These are phyloP conservation scores for Penicillium canescens DNA, from an alignment of 495 filamentous ascomycete genomes.

Conservation along the genomic window DNA sequence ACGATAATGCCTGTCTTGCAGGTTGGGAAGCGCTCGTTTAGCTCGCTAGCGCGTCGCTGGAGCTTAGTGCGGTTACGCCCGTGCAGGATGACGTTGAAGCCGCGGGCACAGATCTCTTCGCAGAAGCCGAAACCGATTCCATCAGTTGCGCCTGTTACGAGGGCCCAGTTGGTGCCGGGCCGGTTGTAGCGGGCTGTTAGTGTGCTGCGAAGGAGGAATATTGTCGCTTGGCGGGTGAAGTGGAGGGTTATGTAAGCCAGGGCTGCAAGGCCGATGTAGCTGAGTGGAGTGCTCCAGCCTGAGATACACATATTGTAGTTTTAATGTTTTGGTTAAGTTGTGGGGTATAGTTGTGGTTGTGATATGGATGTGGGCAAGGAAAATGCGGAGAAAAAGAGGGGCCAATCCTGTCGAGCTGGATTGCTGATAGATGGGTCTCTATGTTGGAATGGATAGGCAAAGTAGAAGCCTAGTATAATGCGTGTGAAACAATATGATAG, in stretches of 20 bases:
- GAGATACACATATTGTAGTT: no score
- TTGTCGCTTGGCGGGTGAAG: constrained; percentile 20
- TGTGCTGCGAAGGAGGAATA: constrained; percentile 18
- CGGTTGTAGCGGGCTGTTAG: constrained; percentile 19
- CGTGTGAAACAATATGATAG: no score
- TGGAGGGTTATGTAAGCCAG: constrained; percentile 10
- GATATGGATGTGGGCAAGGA: no score
- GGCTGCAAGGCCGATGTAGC: constrained; percentile 18
- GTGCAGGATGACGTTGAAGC: constrained; percentile 61
- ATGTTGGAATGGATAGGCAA: no score
- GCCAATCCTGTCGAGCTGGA: no score
- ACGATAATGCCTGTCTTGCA: constrained; percentile 24
- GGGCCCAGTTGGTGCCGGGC: constrained; percentile 44
- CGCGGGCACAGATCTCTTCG: constrained; percentile 46
- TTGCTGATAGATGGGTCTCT: no score
- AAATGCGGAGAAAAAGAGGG: no score
- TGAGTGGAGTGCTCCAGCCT: no score
- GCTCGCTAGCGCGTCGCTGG: constrained; percentile 16
- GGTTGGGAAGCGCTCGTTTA: constrained; percentile 20
- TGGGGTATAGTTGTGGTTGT: no score
- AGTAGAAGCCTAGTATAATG: no score
- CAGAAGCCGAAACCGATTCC: constrained; percentile 57
- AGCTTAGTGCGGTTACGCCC: constrained; percentile 54
- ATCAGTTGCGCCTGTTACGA: constrained; percentile 60
- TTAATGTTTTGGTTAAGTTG: no score